phyloP scores from a whole-genome alignment of 176 grass and related monocot genomes.

The Bolboschoenus planiculmis region DNA sequence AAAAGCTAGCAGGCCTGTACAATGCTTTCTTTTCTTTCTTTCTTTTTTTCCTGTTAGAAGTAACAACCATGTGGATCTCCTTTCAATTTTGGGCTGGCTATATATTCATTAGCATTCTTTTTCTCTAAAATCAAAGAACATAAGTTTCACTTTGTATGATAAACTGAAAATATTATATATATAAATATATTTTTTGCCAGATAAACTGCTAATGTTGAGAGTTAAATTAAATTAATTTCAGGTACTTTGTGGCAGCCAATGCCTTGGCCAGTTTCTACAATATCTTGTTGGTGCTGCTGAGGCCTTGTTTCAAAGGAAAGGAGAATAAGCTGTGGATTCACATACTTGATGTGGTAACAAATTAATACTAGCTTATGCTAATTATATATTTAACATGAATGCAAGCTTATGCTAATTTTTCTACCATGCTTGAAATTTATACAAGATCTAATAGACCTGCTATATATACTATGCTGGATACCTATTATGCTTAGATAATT shows the following conservation, averaged over 20 bases:
- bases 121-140: not conserved
- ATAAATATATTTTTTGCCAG: not conserved
- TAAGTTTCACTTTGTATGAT: not conserved
- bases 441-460: not conserved
- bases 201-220: not conserved
- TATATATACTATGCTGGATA: not conserved
- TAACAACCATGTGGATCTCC: not conserved
- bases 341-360: conserved; percentile 50
- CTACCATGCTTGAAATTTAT: not conserved
- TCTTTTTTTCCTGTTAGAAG: not conserved
- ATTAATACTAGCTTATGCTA: not conserved
- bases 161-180: not conserved
- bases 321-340: conserved; percentile 29
- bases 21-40: not conserved
- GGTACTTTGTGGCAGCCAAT: conserved; percentile 68
- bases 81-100: not conserved
- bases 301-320: conserved; percentile 29
- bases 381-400: not conserved
- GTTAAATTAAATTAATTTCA: conserved; percentile 23
- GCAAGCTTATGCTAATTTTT: not conserved
- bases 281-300: conserved; percentile 31
- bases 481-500: not conserved
- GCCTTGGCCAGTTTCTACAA: conserved; percentile 45
- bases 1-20: not conserved
- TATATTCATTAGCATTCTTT: not conserved